Evolutionary conservation across 2,329 filamentous ascomycete genomes (phyloP), one percentile per base, ranked within the genome.

Genomic region (Colletotrichum brevisporum): DNA sequence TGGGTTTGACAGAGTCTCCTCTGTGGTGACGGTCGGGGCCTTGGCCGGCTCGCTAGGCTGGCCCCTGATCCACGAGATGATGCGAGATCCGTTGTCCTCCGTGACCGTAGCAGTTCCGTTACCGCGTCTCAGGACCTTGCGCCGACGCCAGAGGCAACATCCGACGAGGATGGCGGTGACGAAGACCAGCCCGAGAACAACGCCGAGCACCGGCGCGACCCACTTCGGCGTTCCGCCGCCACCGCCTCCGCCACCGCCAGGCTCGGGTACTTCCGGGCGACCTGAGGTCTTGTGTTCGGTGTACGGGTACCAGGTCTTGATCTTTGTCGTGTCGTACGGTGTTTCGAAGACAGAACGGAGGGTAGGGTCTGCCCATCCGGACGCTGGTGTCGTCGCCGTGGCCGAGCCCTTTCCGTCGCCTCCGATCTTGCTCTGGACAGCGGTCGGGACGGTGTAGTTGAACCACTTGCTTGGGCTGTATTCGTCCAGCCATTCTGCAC

Each of bases 371-470:
- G 81, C 83, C 86, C 89, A 92, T 3, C 85, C 84, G 0, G 85
- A 86, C 5, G 84, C 82, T 2, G 93, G 93, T 0, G 84, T 83
- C 0, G 88, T 93, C 50, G 88, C 80, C 0, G 91, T 95, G n/a
- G 93, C 93, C 13, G 89, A 88, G 6, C 93, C 93, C 0, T 81
- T 82, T 6, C 83, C 84, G 66, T 85, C 81, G 12, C 94, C 93
- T 26, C 93, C 93, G 59, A 96, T 91, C 71, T 88, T 86, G 0
- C 83, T 81, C 62, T 88, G 84, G 4, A 96, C 87, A 18, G 84
- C 83, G 16, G 86, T 81, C 0, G 92, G 93, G 1, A 96, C 92
- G 2, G 84, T 83, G 76, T 97, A 97, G n/a, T 86, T 79, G 26
- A 84, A 84, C 76, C 87, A 90, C 8, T 83, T 84, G 0, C 86